These are phyloP conservation scores for Penicillium oxalicum DNA, from an alignment of 2,329 filamentous ascomycete genomes.

Conservation along the genomic window DNA sequence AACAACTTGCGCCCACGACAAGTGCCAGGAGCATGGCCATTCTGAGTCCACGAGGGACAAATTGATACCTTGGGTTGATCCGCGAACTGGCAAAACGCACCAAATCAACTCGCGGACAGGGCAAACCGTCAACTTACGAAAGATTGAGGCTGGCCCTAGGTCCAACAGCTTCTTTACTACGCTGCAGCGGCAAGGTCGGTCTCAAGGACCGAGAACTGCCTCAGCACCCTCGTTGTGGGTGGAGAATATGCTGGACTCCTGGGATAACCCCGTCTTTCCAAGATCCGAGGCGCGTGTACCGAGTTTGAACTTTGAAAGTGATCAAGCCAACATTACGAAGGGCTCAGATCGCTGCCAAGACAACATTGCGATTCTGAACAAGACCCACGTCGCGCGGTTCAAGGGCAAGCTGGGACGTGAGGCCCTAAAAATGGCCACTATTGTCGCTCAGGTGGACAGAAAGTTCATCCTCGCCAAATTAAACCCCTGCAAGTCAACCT, in stretches of 20 bases:
- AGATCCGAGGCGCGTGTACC: constrained; percentile 41
- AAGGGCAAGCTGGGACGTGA: constrained; percentile 53
- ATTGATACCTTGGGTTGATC: constrained; percentile 54
- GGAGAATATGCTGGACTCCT: constrained; percentile 54
- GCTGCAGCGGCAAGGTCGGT: constrained; percentile 1
- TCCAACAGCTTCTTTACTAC: constrained; percentile 14
- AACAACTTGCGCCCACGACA: too few relatives aligned
- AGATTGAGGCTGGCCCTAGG: constrained; percentile 8
- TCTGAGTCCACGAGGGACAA: constrained; percentile 6
- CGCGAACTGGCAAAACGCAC: constrained; percentile 43
- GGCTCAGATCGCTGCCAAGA: constrained; percentile 16
- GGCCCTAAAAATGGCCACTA: constrained; percentile 53
- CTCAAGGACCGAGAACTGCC: constrained; percentile 11
- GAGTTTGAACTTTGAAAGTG: constrained; percentile 25
- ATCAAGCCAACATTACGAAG: constrained; percentile 13
- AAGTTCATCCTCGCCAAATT: constrained; percentile 80
- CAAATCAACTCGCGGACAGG: constrained; percentile 33
- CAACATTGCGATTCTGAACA: constrained; percentile 19
- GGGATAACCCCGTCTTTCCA: constrained; percentile 74
- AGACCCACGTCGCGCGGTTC: constrained; percentile 24
- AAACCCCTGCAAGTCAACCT: constrained; percentile 13
- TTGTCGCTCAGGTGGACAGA: constrained; percentile 77
- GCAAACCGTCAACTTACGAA: constrained; percentile 20
- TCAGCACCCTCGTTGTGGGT: constrained; percentile 49
- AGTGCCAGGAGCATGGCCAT: background rate